phyloP scores from a whole-genome alignment of 495 filamentous ascomycete species.

The Hypomontagnella submonticulosa region DNA sequence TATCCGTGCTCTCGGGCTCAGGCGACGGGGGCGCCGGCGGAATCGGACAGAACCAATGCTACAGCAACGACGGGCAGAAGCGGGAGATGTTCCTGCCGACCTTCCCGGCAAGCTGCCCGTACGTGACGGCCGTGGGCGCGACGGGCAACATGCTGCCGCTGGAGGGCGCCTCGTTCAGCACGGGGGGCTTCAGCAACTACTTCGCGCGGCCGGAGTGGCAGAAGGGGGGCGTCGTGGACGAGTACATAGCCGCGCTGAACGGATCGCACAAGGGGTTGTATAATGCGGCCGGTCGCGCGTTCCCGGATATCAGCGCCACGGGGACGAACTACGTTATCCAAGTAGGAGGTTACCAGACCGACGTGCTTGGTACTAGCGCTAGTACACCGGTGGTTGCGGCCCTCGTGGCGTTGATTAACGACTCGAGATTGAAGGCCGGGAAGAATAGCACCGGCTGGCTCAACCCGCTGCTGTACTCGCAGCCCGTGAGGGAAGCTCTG shows the following conservation, averaged over 20 bases:
- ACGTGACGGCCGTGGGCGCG: conserved; percentile 80
- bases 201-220: conserved; percentile 76
- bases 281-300: conserved; percentile 70
- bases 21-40: conserved; percentile 76
- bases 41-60: conserved; percentile 62
- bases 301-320: conserved; percentile 72
- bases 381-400: conserved; percentile 56
- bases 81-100: conserved; percentile 70
- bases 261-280: conserved; percentile 60
- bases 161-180: conserved; percentile 66
- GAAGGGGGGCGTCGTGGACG: conserved; percentile 61
- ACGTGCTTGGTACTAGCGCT: conserved; percentile 56
- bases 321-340: conserved; percentile 54
- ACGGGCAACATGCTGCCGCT: conserved; percentile 69
- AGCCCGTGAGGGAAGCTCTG: conserved; percentile 41
- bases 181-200: conserved; percentile 78
- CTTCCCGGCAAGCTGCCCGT: conserved; percentile 85
- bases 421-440: conserved; percentile 52
- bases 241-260: conserved; percentile 65
- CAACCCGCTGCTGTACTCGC: conserved; percentile 51
- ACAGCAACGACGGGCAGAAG: conserved; percentile 72
- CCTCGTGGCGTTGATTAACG: conserved; percentile 54
- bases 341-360: conserved; percentile 43
- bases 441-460: conserved; percentile 56
- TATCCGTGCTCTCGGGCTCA: conserved; percentile 75